Conservation (phyloP, 176 grass and related monocot species). For the Musa troglodytarum region DNA sequence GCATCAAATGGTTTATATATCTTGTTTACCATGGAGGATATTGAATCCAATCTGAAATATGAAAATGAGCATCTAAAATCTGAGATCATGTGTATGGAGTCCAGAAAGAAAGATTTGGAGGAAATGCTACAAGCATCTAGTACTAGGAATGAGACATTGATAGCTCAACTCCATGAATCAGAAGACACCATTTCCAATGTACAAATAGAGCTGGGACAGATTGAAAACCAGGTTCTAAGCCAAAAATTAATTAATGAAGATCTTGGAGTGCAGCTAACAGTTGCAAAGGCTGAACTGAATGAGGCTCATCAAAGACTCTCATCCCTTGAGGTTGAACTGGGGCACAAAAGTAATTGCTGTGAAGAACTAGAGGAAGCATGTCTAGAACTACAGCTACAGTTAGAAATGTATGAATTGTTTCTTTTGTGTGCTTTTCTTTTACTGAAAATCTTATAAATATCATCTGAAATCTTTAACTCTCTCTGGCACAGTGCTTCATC, state of each 20-base stretch:
- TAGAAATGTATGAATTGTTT: constrained; percentile 27
- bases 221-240: constrained; percentile 14
- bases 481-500: constrained; percentile 16
- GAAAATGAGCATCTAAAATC: constrained; percentile 8
- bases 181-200: constrained; percentile 29
- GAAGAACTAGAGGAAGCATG: constrained; percentile 11
- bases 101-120: constrained; percentile 5
- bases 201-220: constrained; percentile 33
- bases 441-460: background rate
- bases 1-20: constrained; percentile 1
- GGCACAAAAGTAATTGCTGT: background rate
- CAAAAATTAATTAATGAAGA: constrained; percentile 24
- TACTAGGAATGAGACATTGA: constrained; percentile 11
- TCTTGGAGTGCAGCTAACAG: constrained; percentile 2
- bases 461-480: background rate
- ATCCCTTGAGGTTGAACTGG: constrained; percentile 7
- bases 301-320: constrained; percentile 9
- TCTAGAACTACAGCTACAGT: constrained; percentile 24
- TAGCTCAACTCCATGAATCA: constrained; percentile 19
- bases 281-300: constrained; percentile 12
- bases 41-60: constrained; percentile 19
- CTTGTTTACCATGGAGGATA: constrained; percentile 11
- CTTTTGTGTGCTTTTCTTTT: no score
- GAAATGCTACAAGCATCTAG: background rate
- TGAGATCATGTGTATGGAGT: constrained; percentile 2